Evolutionary conservation across 2,329 filamentous ascomycete species (phyloP), one percentile per base, ranked within the genome.

Genomic region (Penicillium sp.): DNA sequence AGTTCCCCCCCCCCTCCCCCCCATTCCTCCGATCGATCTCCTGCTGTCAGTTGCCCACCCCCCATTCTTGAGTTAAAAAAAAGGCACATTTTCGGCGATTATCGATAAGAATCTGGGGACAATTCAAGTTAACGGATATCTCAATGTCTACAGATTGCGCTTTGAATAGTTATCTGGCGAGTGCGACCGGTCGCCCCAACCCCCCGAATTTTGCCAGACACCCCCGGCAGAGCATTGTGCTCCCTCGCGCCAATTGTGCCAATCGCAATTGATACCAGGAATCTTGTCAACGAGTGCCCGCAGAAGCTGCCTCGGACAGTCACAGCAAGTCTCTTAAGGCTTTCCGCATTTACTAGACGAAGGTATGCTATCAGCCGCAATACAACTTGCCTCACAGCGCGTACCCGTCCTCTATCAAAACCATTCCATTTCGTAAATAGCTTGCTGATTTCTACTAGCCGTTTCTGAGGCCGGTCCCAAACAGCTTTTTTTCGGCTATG

Each of bases 331-430:
- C 45, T 59, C 49, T 41, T 39, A 36, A 60, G 59, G 48, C 61
- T 61, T 62, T 64, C 66, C 61, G 62, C 60, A 61, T 65, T 54
- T 47, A 62, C 44, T 60, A 63, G 77, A 55, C 53, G 29, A 82
- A 79, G 75, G 74, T 73, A 86, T 84, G 84, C 85, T 82, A 76
- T 86, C 83, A 74, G 83, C 86, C 79, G 83, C 83, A 67, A 77
- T 89, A 72, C 86, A 88, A 75, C 78, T 83, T 63, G 77, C 81
- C 70, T 79, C 83, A 67, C 83, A 84, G 73, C 82, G 83, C 70
- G 75, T 78, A 65, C 76, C 78, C 61, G 76, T 31, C 10, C 13
- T 48, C 2, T 5, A 12, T 21, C 17, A 23, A 23, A 42, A 44
- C 12, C 39, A 35, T 25, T 78, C 62, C 58, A 71, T 82, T 66